Base-by-base conservation (phyloP, 1,284 basidiomycete species). In the Cystodermella granulosa region DNA sequence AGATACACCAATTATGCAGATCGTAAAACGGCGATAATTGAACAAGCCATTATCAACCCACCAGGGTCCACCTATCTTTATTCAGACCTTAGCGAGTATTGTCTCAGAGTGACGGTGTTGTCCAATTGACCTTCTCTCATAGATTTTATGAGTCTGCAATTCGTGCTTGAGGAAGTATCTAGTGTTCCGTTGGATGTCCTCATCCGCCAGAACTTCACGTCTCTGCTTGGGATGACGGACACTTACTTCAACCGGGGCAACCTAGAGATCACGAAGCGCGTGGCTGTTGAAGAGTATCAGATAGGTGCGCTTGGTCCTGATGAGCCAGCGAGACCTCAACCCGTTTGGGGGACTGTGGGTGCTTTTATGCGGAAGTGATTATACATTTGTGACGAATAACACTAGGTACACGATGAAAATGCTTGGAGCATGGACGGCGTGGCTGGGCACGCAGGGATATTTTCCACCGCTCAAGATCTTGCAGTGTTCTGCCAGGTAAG, bases 81-180 rank as follows among this genome's bases (percentile, higher is more conserved):
- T 40, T 61, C 58, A 5, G 59, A 61, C 36, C 52, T 61, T 34
- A 61, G 59, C 58, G 34, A 13, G 48, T 45, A 24, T n/a, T 17
- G 6, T n/a, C n/a, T n/a, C n/a, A n/a, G n/a, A n/a, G n/a, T n/a
- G n/a, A n/a, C 5, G 20, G 6, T 28, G n/a, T 17, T 40, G 13
- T n/a, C 11, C 21, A n/a, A 18, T 34, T 15, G 4, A 18, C 16
- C 23, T 22, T n/a, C n/a, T n/a, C n/a, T n/a, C n/a, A 6, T 31
- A 61, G 59, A 55, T 38, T 60, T 52, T 42, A 61, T 61, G 59
- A 52, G 39, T n/a, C 45, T 58, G 15, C 56, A 58, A 35, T 54
- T 58, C 22, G 51, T 59, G 5, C 49, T 61, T 6, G 58, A 61
- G 47, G 38, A 48, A 4, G 51, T 58, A 35, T 57, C 58, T 1